These are phyloP conservation scores for Trichosporon sp. DNA, from an alignment of 1,284 basidiomycete genomes.

Conservation along the genomic window DNA sequence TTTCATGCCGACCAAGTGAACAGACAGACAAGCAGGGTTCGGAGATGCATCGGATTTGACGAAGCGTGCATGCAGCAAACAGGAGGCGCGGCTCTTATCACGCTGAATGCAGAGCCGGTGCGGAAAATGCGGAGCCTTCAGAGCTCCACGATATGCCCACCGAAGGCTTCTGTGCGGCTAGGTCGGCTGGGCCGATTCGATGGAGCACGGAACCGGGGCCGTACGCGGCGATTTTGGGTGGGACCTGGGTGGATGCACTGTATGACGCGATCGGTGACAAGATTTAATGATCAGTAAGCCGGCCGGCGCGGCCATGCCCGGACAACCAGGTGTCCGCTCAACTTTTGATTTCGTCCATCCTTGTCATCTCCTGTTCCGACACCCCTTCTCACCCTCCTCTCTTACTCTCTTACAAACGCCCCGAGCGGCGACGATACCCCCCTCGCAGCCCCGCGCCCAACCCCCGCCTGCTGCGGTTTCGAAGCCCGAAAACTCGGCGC, in stretches of 20 bases:
- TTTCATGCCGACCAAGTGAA: slow-evolving; percentile 4
- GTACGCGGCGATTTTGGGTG: neutral
- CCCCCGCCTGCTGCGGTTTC: neutral
- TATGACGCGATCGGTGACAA: slow-evolving; percentile 19
- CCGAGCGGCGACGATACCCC: neutral
- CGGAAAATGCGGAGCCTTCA: neutral
- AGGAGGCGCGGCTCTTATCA: neutral
- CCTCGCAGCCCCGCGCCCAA: neutral
- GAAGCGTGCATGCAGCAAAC: neutral
- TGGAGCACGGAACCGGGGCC: neutral
- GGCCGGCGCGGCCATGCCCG: slow-evolving; percentile 11
- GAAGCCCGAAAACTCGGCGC: neutral
- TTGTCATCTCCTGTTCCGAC: neutral
- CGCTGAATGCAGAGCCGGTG: neutral
- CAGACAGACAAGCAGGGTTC: neutral
- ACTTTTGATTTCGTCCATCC: neutral
- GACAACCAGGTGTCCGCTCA: neutral
- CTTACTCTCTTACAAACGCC: neutral
- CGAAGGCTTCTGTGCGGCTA: neutral
- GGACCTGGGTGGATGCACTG: neutral
- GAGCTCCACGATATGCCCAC: neutral
- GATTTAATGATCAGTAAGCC: slow-evolving; percentile 10
- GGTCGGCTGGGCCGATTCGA: neutral
- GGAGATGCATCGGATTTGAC: neutral
- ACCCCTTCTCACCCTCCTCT: neutral